Percentiles rank a stretch among this genome's conserved stretches.
These are phyloP conservation scores for Myriosclerotinia duriaeana DNA, from an alignment of 2,329 filamentous ascomycete genomes.

Conservation along the genomic window DNA sequence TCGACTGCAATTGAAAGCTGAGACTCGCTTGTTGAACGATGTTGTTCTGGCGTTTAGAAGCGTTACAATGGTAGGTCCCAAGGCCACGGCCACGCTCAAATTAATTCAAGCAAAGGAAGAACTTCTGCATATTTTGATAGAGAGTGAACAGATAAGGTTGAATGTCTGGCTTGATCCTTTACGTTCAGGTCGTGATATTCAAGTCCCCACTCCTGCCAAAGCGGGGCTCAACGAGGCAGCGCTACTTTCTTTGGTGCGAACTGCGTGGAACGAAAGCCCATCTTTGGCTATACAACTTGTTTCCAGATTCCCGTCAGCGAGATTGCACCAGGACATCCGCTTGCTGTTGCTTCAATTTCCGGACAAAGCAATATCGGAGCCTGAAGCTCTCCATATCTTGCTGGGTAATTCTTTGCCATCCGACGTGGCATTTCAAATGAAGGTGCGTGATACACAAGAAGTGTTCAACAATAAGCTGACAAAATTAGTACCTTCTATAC, in stretches of 20 bases:
- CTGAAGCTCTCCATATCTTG: slow-evolving; percentile 79
- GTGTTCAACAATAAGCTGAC: slow-evolving; percentile 36
- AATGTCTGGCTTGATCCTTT: slow-evolving; percentile 88
- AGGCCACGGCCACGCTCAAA: slow-evolving; percentile 49
- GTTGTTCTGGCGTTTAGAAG: slow-evolving; percentile 66
- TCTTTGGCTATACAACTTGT: slow-evolving; percentile 84
- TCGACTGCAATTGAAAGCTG: slow-evolving; percentile 87
- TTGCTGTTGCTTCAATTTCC: slow-evolving; percentile 79
- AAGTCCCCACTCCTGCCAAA: slow-evolving; percentile 35
- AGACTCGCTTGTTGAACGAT: slow-evolving; percentile 77
- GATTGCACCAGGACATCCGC: slow-evolving; percentile 72
- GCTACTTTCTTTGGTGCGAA: slow-evolving; percentile 61
- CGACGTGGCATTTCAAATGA: slow-evolving; percentile 82
- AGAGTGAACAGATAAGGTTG: slow-evolving; percentile 80
- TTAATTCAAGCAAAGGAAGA: slow-evolving; percentile 77
- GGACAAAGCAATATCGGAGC: slow-evolving; percentile 75
- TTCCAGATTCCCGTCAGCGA: slow-evolving; percentile 73
- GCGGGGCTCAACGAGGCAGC: slow-evolving; percentile 44
- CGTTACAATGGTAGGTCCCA: slow-evolving; percentile 58
- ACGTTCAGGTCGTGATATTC: slow-evolving; percentile 57
- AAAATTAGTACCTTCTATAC: slow-evolving; percentile 74
- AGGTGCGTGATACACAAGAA: slow-evolving; percentile 52
- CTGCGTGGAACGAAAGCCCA: slow-evolving; percentile 84
- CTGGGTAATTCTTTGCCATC: slow-evolving; percentile 72
- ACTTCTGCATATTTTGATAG: slow-evolving; percentile 75